Evolutionary conservation across 257 asterid genomes (phyloP).

Genomic region (Buddleja alternifolia): DNA sequence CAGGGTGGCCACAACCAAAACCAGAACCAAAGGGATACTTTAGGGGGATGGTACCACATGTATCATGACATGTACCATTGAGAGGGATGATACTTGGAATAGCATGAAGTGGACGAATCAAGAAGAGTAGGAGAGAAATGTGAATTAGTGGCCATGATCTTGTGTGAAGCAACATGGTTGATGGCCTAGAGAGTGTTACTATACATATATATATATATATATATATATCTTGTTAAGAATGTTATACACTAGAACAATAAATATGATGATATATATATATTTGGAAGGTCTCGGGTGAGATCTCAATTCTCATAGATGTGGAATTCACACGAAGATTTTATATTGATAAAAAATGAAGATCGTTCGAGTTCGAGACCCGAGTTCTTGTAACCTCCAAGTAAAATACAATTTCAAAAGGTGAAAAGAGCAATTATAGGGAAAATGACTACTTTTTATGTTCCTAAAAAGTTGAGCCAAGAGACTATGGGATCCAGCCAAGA

Average conservation of each 20-base stretch:
- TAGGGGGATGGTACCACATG: slow-evolving; percentile 51
- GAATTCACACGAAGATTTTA: too few species aligned
- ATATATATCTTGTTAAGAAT: background rate
- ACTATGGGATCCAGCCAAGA: slow-evolving; percentile 49
- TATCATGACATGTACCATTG: slow-evolving; percentile 46
- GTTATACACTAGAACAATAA: background rate
- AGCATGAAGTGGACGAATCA: slow-evolving; percentile 35
- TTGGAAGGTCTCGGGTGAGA: too few species aligned
- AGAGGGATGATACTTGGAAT: slow-evolving; percentile 54
- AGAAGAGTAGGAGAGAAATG: slow-evolving; percentile 24
- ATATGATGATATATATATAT: too few species aligned
- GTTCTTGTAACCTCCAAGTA: too few species aligned
- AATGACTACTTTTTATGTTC: slow-evolving; percentile 32
- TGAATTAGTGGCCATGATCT: slow-evolving; percentile 10
- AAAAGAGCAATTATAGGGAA: slow-evolving; percentile 31
- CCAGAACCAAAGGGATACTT: slow-evolving; percentile 69
- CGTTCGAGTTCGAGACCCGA: too few species aligned
- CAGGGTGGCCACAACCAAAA: slow-evolving; percentile 68
- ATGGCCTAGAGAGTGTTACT: background rate
- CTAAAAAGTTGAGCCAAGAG: slow-evolving; percentile 58
- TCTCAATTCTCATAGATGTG: too few species aligned
- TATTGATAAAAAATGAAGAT: too few species aligned
- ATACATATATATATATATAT: background rate
- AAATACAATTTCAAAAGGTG: slow-evolving; percentile 1
- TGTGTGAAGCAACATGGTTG: slow-evolving; percentile 33